phyloP scores from a whole-genome alignment of 2,329 filamentous ascomycete genomes.

The Calycina herbarum region DNA sequence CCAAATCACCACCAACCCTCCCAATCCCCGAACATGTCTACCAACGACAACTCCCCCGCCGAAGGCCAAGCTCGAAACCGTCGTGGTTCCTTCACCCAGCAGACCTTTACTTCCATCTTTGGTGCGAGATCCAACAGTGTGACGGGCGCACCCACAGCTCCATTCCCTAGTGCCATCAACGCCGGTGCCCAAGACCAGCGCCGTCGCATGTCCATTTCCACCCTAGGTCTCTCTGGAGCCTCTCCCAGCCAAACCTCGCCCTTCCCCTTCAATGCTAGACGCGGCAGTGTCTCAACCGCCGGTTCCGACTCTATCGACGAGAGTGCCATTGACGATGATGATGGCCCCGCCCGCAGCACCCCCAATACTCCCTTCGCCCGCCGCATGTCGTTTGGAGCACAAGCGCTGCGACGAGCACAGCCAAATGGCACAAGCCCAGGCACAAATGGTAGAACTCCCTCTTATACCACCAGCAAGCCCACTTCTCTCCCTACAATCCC shows the following conservation, averaged over 20 bases:
- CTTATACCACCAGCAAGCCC: slow-evolving; percentile 30
- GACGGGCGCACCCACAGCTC: slow-evolving; percentile 45
- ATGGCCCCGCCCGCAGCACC: slow-evolving; percentile 52
- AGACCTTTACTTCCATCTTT: slow-evolving; percentile 51
- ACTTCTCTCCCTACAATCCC: slow-evolving; percentile 32
- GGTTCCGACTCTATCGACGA: slow-evolving; percentile 67
- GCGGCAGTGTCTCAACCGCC: slow-evolving; percentile 69
- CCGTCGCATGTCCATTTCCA: slow-evolving; percentile 73
- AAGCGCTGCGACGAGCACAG: slow-evolving; percentile 51
- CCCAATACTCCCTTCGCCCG: slow-evolving; percentile 76
- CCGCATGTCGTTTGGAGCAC: slow-evolving; percentile 86
- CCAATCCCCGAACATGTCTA: slow-evolving; percentile 41
- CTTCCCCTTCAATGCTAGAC: slow-evolving; percentile 56
- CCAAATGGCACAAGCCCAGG: slow-evolving; percentile 35
- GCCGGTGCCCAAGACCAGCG: slow-evolving; percentile 54
- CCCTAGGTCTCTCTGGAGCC: slow-evolving; percentile 70
- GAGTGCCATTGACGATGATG: slow-evolving; percentile 69
- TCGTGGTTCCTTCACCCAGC: slow-evolving; percentile 47
- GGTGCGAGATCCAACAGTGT: slow-evolving; percentile 50
- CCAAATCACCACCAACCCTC: slow-evolving; percentile 1
- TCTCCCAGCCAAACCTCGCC: slow-evolving; percentile 58
- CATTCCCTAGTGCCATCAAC: slow-evolving; percentile 51
- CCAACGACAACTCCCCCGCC: slow-evolving; percentile 42
- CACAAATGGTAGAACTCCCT: slow-evolving; percentile 34
- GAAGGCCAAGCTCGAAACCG: slow-evolving; percentile 43